Evolutionary conservation across 306 rosid species (phyloP).

Genomic region (Malus sieversii): DNA sequence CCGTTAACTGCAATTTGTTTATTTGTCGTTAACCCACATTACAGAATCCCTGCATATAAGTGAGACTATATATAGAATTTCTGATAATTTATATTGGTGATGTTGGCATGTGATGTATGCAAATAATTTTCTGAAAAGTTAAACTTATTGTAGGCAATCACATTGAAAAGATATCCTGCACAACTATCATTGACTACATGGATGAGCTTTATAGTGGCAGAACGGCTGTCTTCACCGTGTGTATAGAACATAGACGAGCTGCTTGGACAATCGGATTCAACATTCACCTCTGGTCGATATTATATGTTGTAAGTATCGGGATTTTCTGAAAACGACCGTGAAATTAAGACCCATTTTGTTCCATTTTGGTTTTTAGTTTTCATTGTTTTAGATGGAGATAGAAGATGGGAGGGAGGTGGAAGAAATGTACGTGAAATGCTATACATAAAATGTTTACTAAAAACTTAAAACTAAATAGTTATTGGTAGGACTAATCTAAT

Average conservation of each 20-base stretch:
- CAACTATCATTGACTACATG: slow-evolving; percentile 67
- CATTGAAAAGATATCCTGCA: slow-evolving; percentile 76
- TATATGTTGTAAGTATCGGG: slow-evolving; percentile 55
- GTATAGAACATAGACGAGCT: slow-evolving; percentile 36
- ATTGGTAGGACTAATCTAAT: background rate
- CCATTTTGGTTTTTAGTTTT: background rate
- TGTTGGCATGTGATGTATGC: background rate
- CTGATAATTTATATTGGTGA: background rate
- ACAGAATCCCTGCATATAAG: background rate
- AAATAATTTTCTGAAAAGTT: background rate
- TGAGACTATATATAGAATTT: background rate
- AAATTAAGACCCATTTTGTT: background rate
- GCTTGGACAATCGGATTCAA: slow-evolving; percentile 67
- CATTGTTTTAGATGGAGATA: background rate
- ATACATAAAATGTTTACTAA: background rate
- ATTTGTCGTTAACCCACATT: background rate
- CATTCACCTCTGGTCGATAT: slow-evolving; percentile 58
- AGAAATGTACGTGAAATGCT: background rate
- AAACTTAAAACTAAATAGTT: background rate
- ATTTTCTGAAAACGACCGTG: background rate
- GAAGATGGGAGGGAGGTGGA: background rate
- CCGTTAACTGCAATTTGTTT: background rate
- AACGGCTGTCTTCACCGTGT: slow-evolving; percentile 49
- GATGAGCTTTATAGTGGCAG: slow-evolving; percentile 73
- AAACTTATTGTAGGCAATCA: slow-evolving; percentile 44